Base-by-base conservation (phyloP, 495 filamentous ascomycete species). In the Penicilliopsis zonata region DNA sequence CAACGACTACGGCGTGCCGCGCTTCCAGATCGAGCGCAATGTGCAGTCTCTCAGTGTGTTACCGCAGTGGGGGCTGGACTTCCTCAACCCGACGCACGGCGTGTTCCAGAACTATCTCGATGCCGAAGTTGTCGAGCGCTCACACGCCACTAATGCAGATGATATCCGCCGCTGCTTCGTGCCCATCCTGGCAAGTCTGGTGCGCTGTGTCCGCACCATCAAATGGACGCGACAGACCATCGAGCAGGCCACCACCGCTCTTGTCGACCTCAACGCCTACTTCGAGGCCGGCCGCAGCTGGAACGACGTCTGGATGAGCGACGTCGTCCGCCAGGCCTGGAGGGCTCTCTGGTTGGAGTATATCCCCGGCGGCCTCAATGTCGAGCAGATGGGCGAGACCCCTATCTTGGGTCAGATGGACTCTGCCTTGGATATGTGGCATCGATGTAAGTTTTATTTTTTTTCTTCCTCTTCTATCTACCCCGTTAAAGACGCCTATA, bases 51-150 rank as follows among this genome's bases (percentile, higher is more conserved):
- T 80, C 28, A 78, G 76, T 41, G 47, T 76, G n/a, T 59, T 80
- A 25, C 75, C 75, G 3, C 65, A 78, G 0, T 80, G 75, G 75
- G 75, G 75, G 7, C 44, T 80, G 29, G 75, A 80, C 40, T 75
- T 74, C 41, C 50, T 76, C 6, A 74, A 63, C 2, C 72, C 75
- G 0, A 72, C 63, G 7, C 75, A 80, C 41, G 75, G 75, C 17
- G 54, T 78, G 12, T 73, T 78, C 41, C 51, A 62, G 28, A 76
- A 78, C 41, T 66, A 66, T 19, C 53, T 78, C 2, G 72, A 80
- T 42, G 64, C 73, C 0, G 69, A 73, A 36, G 70, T 80, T 1
- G 70, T 76, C 23, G 61, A 65, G 28, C 58, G 68, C 20, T 61
- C 62, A 5, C 61, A 66, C 22, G 62, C 72, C 0, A 69, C 61